Conservation (phyloP, 176 grass and related monocot species). For the Aegilops umbellulata region DNA sequence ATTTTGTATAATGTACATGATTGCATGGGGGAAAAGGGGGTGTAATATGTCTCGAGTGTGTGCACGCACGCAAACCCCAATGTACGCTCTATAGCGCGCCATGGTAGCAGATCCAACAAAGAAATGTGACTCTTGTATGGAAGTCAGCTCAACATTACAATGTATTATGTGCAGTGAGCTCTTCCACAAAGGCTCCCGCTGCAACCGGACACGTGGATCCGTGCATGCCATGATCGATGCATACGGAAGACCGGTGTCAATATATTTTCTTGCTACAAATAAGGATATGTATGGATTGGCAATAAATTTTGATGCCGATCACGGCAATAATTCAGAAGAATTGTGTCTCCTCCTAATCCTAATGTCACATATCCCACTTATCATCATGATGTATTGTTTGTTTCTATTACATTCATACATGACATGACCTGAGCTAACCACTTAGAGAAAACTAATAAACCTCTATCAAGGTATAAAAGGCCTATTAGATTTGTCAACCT, state of each 20-base stretch:
- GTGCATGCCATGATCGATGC: background rate
- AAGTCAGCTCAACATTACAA: background rate
- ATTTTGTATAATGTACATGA: background rate
- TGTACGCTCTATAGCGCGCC: background rate
- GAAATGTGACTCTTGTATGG: background rate
- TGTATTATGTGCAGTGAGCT: background rate
- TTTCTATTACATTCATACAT: background rate
- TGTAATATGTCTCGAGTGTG: conserved; percentile 4
- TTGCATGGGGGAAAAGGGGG: background rate
- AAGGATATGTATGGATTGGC: background rate
- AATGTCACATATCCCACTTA: background rate
- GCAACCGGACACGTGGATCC: background rate
- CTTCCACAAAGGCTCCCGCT: background rate
- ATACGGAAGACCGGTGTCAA: background rate
- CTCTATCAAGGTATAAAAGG: background rate
- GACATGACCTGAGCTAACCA: background rate
- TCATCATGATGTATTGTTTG: background rate
- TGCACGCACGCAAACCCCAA: background rate
- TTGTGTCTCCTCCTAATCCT: background rate
- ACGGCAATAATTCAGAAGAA: background rate
- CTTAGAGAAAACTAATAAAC: background rate
- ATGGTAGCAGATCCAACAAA: background rate
- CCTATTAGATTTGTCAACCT: background rate
- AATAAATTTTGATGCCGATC: background rate
- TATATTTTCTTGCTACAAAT: background rate